Evolutionary conservation across 2,329 filamentous ascomycete species (phyloP).

Genomic region (Ascochyta viciae-villosae): DNA sequence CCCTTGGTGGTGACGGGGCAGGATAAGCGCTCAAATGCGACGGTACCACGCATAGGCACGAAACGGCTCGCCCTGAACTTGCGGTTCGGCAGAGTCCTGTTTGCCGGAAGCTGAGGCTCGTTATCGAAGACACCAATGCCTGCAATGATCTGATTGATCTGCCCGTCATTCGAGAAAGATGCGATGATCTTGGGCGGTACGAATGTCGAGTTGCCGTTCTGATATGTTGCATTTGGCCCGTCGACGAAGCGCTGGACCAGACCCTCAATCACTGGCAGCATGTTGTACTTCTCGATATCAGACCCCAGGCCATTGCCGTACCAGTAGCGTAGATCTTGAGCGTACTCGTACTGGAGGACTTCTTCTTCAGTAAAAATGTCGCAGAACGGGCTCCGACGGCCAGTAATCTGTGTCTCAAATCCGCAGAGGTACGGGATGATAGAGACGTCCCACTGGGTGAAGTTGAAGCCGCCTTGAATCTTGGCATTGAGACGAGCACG

Average conservation of each 20-base stretch:
- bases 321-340: constrained; percentile 72
- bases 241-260: constrained; percentile 61
- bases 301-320: constrained; percentile 68
- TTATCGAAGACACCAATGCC: constrained; percentile 68
- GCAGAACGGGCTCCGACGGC: constrained; percentile 67
- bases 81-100: constrained; percentile 56
- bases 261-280: constrained; percentile 66
- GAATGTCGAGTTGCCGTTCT: constrained; percentile 56
- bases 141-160: constrained; percentile 67
- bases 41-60: constrained; percentile 69
- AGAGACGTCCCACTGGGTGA: constrained; percentile 61
- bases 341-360: constrained; percentile 69
- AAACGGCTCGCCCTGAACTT: constrained; percentile 64
- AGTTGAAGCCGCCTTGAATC: constrained; percentile 62
- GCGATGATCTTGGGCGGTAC: constrained; percentile 64
- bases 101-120: constrained; percentile 58
- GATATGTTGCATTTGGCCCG: constrained; percentile 60
- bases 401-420: constrained; percentile 73
- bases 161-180: constrained; percentile 71
- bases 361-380: constrained; percentile 67
- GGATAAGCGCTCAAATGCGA: constrained; percentile 68
- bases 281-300: constrained; percentile 62
- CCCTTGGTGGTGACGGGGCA: constrained; percentile 47
- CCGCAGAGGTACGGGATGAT: constrained; percentile 74
- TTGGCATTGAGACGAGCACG: constrained; percentile 61